phyloP scores from a whole-genome alignment of 768 basidiomycete species.

The Termitomyces sp. region DNA sequence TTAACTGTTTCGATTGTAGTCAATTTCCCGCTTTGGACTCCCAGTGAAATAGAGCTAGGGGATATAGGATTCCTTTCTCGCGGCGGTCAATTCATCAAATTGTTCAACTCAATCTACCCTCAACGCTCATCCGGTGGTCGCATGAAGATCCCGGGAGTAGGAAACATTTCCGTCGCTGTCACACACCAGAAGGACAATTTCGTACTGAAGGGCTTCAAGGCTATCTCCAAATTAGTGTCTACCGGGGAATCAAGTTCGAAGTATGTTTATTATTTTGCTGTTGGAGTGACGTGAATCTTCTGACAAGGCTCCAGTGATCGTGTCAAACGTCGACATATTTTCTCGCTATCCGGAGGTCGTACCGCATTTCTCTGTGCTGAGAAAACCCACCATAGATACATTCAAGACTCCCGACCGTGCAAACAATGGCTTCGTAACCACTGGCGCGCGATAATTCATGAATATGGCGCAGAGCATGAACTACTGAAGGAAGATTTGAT shows the following conservation, averaged over 20 bases:
- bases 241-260: not conserved
- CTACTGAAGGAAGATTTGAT: constrained; percentile 8
- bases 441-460: constrained; percentile 4
- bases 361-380: constrained; percentile 11
- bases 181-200: constrained; percentile 7
- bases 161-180: not conserved
- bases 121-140: not conserved
- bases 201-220: constrained; percentile 4
- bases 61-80: constrained; percentile 9
- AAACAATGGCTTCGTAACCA: constrained; percentile 6
- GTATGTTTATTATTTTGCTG: not conserved
- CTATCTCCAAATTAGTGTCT: constrained; percentile 10
- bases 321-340: constrained; percentile 4
- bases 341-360: constrained; percentile 6
- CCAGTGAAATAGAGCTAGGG: constrained; percentile 1
- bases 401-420: constrained; percentile 5
- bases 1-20: not conserved
- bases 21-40: constrained; percentile 13
- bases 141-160: not conserved
- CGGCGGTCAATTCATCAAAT: constrained; percentile 4
- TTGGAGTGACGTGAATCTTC: not conserved
- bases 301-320: not conserved
- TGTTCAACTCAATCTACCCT: constrained; percentile 9
- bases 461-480: not conserved
- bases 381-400: constrained; percentile 8